Base-by-base conservation (phyloP, 148 eudicot species). In the Vaccinium vitisidaea region DNA sequence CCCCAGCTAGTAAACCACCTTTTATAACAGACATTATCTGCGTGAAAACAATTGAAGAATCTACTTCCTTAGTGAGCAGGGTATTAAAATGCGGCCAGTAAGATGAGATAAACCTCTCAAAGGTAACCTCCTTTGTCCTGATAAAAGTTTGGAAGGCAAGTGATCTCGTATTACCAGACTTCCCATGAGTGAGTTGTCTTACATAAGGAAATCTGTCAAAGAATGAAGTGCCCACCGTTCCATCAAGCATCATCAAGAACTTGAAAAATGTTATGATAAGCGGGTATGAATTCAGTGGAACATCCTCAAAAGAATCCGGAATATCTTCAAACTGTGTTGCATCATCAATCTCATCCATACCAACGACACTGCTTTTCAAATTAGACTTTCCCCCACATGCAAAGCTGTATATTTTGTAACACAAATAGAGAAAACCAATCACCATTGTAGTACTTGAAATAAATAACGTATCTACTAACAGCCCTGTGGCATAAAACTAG, bases 21-120 rank as follows among this genome's bases (percentile, higher is more conserved):
- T 91, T 91, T 43, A 91, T 91, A 50, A 59, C 23, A 76, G 94
- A 92, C 71, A 90, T 90, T 71, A 92, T 92, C 81, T 92, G 92
- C 1, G 88, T 89, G 65, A 89, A 90, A 65, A 90, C 94, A 69
- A 78, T 82, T 2, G 90, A 88, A 79, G 88, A 73, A 86, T 90
- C 89, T 78, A 92, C 89, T 80, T 87, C 84, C 65, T 86, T 89
- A 0, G 89, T 92, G 13, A 85, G 82, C 75, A 80, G 52, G 12
- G 84, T 48, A 83, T 90, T 88, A 46, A 92, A 90, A 81, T 86
- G 92, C 1, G 91, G 91, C 94, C 92, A 92, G 80, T 92, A 92
- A 16, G 23, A 18, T 27, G 74, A 50, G 69, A 73, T 43, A 63
- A 91, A 88, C 55, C 83, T 90, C 12, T 87, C 90, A 85, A 71